Base-by-base conservation (phyloP, 495 filamentous ascomycete genomes). In the Pseudomonodictys pantanalensis region DNA sequence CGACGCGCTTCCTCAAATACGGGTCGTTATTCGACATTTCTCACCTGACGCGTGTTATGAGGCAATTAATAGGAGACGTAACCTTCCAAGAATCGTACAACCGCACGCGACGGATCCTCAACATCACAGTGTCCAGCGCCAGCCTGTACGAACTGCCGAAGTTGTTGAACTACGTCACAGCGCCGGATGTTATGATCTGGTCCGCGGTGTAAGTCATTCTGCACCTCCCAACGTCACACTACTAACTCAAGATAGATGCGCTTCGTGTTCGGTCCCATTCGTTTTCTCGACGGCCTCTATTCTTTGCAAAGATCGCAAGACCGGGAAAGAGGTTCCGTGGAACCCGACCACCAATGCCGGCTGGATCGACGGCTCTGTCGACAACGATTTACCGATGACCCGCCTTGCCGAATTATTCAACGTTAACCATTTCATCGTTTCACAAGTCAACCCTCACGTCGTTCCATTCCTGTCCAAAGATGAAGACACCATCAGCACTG, bases 81-180 rank as follows among this genome's bases (percentile, higher is more conserved):
- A 97, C 92, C 0, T 97, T 97, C 64, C 89, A 91, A 69, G 92
- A 97, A 73, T 90, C 89, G 15, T 97, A 97, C 76, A 95, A 96
- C 69, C 84, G 90, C 10, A 96, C 91, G 0, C 81, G 89, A 32
- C 79, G 91, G 50, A 92, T 96, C 61, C 79, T 95, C 69, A 97
- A 96, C 69, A 96, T 97, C 45, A 89, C 87, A 60, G 92, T 97
- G 18, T 95, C 90, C 0, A 89, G 88, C 43, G 88, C 88, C 0
- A 88, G 88, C 30, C 79, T 92, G 35, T 95, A 93, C 69, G 92
- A 96, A 63, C 80, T 95, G 15, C 91, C 91, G 0, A 78, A 86
- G 38, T 76, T 97, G 8, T 78, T 97, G 57, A 97, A 97, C 71
- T 96, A 96, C 66, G 84, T 96, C 45, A 96, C 92, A 0, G 87